phyloP scores from a whole-genome alignment of 2,329 filamentous ascomycete species.

The Thielaviopsis euricoi region DNA sequence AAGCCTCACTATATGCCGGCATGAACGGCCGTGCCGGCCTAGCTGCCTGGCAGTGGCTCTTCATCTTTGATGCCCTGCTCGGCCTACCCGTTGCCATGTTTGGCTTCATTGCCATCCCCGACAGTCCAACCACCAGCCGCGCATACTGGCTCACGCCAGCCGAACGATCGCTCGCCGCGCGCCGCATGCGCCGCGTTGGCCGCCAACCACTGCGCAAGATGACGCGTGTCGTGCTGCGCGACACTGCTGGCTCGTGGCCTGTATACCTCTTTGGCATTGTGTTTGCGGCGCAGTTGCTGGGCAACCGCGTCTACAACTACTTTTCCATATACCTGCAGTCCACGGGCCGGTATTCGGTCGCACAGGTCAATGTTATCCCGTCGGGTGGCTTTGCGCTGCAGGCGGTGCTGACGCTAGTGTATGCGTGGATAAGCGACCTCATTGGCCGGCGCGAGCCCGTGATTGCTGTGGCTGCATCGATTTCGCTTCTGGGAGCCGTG shows the following conservation, averaged over 20 bases:
- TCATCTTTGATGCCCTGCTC: constrained; percentile 27
- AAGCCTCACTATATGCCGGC: constrained; percentile 24
- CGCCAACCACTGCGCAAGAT: constrained; percentile 19
- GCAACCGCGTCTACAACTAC: constrained; percentile 22
- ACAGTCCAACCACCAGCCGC: constrained; percentile 17
- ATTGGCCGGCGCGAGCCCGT: constrained; percentile 36
- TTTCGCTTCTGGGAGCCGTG: constrained; percentile 20
- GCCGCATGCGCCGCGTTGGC: constrained; percentile 18
- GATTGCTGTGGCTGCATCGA: constrained; percentile 29
- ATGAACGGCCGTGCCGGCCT: constrained; percentile 23
- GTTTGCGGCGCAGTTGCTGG: constrained; percentile 20
- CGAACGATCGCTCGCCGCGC: constrained; percentile 17
- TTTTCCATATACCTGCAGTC: constrained; percentile 21
- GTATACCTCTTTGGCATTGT: constrained; percentile 20
- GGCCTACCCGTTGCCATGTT: constrained; percentile 19
- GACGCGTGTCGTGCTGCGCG: constrained; percentile 16
- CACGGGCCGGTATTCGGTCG: constrained; percentile 18
- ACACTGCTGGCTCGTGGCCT: constrained; percentile 18
- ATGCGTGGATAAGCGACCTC: constrained; percentile 35
- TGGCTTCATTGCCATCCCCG: constrained; percentile 21
- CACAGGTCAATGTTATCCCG: constrained; percentile 35
- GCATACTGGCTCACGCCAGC: constrained; percentile 17
- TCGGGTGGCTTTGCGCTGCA: constrained; percentile 23
- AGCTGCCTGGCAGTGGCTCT: constrained; percentile 29
- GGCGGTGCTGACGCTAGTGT: constrained; percentile 33